Evolutionary conservation across 345 rosid species (phyloP).

Genomic region (Limnanthes douglasii): DNA sequence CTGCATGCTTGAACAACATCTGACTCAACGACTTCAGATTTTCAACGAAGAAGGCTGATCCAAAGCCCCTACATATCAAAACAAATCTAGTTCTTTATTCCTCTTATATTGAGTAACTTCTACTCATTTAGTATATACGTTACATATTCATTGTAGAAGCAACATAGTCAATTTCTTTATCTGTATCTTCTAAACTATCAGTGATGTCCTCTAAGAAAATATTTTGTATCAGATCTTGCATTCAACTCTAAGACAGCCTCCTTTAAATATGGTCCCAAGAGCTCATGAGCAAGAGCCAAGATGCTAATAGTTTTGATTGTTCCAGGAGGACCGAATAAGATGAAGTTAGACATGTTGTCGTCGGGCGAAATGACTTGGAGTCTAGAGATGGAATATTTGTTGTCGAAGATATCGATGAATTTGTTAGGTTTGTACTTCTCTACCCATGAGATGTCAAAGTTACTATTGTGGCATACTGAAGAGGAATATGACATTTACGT

Average conservation of each 20-base stretch:
- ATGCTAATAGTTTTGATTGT: slow-evolving; percentile 95
- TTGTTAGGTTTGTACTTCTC: slow-evolving; percentile 86
- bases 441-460: slow-evolving; percentile 90
- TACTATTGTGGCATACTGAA: slow-evolving; percentile 12
- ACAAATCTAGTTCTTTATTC: too few relatives aligned
- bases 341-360: slow-evolving; percentile 95
- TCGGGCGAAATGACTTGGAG: slow-evolving; percentile 90
- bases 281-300: slow-evolving; percentile 94
- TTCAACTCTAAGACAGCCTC: slow-evolving; percentile 90
- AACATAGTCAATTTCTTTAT: too few relatives aligned
- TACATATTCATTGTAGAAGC: too few relatives aligned
- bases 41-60: too few relatives aligned
- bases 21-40: slow-evolving; percentile 66
- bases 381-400: slow-evolving; percentile 76
- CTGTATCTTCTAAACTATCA: too few relatives aligned
- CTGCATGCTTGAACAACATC: slow-evolving; percentile 88
- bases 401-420: slow-evolving; percentile 72
- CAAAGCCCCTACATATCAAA: too few relatives aligned
- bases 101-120: too few relatives aligned
- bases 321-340: slow-evolving; percentile 93
- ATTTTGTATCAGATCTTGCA: too few relatives aligned
- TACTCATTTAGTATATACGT: too few relatives aligned
- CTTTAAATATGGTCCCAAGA: slow-evolving; percentile 58
- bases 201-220: too few relatives aligned
- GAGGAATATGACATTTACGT: too few relatives aligned